Evolutionary conservation across 163 green algal genomes (phyloP), one percentile per base, ranked within the genome.

Genomic region (Scenedesmus sp.): DNA sequence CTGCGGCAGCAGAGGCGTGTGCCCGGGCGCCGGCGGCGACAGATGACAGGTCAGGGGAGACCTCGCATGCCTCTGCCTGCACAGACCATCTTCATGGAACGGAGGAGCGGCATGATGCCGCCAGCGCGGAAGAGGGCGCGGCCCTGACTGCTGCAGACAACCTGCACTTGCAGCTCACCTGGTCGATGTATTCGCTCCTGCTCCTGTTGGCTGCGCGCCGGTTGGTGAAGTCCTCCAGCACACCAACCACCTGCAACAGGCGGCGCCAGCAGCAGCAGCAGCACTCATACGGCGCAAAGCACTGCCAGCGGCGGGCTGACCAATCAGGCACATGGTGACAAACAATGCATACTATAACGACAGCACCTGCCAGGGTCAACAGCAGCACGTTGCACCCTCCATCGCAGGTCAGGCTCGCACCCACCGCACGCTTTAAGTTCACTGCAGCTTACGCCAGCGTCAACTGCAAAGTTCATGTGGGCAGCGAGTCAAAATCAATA

Each of bases 221-320:
- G 61, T 84, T 61, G n/a, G 93, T 94, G 89, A 99, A 99, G 91
- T 97, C 95, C 44, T 98, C 95, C 90, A 99, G 94, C 89, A 99
- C 94, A 13, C 65, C 24, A 76, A 76, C 65, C 24, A 76, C 65
- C 65, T 76, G 65, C 65, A 73, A 5, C 24, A 73, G 61, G 30
- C 65, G 40, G 30, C 30, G 40, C 30, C 65, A 76, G 65, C 61
- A 76, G 61, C 65, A 40, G 65, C 65, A 76, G 18, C 61, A 73
- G 59, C 59, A 72, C 22, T 72, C 59, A 72, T 35, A 61, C 51
- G 51, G 9, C 51, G 12, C n/a, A 2, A 40, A 16, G 65, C 65
- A 76, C 65, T 76, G 65, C 65, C 30, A 40, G 65, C 65, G 6
- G 30, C 65, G 40, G 49, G 7, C 65, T 16, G 0, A 76, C 30